Percentiles rank a stretch among this genome's conserved stretches.
phyloP scores from a whole-genome alignment of 441 rosid species.

The Aleurites moluccanus region DNA sequence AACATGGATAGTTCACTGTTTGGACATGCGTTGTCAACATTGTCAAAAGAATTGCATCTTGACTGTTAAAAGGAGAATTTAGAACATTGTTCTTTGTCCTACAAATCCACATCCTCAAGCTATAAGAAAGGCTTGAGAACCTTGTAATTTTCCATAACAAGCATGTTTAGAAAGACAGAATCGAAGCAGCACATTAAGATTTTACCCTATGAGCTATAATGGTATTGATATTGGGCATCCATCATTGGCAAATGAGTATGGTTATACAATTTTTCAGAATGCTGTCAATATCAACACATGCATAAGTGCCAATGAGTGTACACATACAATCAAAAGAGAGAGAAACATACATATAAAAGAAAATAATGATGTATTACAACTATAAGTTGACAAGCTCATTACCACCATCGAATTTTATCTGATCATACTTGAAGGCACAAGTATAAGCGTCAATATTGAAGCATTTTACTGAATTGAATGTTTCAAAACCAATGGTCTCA shows the following conservation, averaged over 20 bases:
- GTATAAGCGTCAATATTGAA: background rate
- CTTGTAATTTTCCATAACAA: background rate
- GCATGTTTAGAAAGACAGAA: background rate
- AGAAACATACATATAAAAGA: background rate
- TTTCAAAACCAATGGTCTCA: constrained; percentile 1
- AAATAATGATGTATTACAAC: background rate
- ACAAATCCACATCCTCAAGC: background rate
- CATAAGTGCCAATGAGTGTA: background rate
- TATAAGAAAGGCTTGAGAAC: background rate
- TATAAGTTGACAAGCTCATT: background rate
- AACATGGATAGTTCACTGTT: background rate
- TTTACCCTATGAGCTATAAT: background rate
- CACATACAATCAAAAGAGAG: background rate
- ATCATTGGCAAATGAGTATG: background rate
- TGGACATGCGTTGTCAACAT: background rate
- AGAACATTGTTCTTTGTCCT: background rate
- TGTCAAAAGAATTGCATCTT: background rate
- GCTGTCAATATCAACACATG: background rate
- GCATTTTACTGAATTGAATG: background rate
- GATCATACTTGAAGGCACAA: constrained; percentile 7
- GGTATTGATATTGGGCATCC: background rate
- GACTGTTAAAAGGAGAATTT: background rate
- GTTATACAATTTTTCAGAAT: background rate
- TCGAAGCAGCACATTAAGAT: background rate
- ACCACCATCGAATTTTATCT: constrained; percentile 7